Conservation (phyloP, 2,329 filamentous ascomycete species). For the Xylariaceae sp. region DNA sequence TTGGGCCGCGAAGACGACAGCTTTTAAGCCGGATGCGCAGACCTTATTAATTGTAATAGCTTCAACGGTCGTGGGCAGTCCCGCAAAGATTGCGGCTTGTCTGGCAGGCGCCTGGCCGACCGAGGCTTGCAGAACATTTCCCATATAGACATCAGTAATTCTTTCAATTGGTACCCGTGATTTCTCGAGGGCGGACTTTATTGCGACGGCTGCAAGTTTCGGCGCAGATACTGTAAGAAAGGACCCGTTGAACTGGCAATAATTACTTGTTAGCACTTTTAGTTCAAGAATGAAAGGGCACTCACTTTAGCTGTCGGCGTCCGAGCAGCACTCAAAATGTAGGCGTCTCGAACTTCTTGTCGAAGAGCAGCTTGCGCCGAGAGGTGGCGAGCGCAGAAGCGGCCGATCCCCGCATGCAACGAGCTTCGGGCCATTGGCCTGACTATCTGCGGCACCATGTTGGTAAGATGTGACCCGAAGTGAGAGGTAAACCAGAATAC, state of each 20-base stretch:
- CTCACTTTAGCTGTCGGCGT: slow-evolving; percentile 87
- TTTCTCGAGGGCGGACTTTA: slow-evolving; percentile 88
- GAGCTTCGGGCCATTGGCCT: slow-evolving; percentile 32
- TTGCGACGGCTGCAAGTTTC: slow-evolving; percentile 87
- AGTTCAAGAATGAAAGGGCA: slow-evolving; percentile 5
- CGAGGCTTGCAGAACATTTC: slow-evolving; percentile 85
- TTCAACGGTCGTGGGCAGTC: slow-evolving; percentile 80
- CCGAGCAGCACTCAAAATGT: slow-evolving; percentile 87
- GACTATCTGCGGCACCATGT: slow-evolving; percentile 36
- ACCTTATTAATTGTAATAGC: slow-evolving; percentile 97
- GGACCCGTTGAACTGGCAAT: slow-evolving; percentile 86
- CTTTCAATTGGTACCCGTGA: slow-evolving; percentile 80
- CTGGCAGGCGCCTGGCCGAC: slow-evolving; percentile 91
- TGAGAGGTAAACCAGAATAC: neutral
- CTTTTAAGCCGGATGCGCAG: slow-evolving; percentile 93
- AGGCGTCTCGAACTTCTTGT: slow-evolving; percentile 84
- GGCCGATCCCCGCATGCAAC: slow-evolving; percentile 27
- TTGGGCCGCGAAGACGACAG: slow-evolving; percentile 86
- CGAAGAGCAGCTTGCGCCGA: slow-evolving; percentile 51
- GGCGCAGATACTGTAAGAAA: slow-evolving; percentile 84
- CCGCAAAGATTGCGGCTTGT: slow-evolving; percentile 88
- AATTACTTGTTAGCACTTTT: slow-evolving; percentile 2
- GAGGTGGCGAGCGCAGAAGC: slow-evolving; percentile 50
- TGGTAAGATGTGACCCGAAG: slow-evolving; percentile 8
- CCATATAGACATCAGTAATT: slow-evolving; percentile 96